Conservation (phyloP, 1,284 basidiomycete species). For the Boletellus sp. region DNA sequence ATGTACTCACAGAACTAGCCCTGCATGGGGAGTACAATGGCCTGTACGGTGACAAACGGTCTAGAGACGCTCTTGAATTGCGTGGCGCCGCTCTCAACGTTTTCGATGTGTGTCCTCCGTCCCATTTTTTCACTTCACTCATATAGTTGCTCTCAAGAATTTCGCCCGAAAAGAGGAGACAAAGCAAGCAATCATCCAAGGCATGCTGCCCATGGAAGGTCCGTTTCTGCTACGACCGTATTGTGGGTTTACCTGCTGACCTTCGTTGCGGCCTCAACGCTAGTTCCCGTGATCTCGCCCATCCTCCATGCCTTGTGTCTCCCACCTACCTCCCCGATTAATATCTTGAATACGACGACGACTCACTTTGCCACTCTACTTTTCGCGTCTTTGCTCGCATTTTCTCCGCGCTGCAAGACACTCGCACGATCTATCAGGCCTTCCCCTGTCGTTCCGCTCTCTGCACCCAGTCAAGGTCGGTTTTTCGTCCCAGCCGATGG, state of each 20-base stretch:
- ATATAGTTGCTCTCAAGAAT: constrained; percentile 44
- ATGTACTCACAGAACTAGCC: constrained; percentile 68
- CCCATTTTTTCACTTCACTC: not conserved
- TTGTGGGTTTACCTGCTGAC: constrained; percentile 6
- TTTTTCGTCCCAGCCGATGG: constrained; percentile 78
- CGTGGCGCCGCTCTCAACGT: constrained; percentile 61
- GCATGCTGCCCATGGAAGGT: constrained; percentile 61
- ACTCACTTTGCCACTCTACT: constrained; percentile 67
- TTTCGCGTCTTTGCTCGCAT: constrained; percentile 67
- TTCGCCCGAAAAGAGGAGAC: constrained; percentile 70
- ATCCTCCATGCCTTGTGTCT: constrained; percentile 62
- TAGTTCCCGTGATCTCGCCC: constrained; percentile 51
- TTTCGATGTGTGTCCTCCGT: constrained; percentile 55
- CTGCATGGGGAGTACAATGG: constrained; percentile 78
- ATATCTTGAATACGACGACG: constrained; percentile 51
- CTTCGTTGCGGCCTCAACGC: constrained; percentile 24
- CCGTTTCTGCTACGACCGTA: not conserved
- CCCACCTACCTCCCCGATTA: constrained; percentile 50
- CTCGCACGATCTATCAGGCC: constrained; percentile 71
- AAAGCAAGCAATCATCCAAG: constrained; percentile 58
- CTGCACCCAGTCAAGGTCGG: constrained; percentile 36
- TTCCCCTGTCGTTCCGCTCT: constrained; percentile 33
- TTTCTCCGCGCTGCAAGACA: constrained; percentile 70
- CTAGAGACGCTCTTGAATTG: constrained; percentile 61
- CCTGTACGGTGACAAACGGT: constrained; percentile 49